Evolutionary conservation across 2,329 filamentous ascomycete genomes (phyloP), one percentile per base, ranked within the genome.

Genomic region (Triangularia verruculosa): DNA sequence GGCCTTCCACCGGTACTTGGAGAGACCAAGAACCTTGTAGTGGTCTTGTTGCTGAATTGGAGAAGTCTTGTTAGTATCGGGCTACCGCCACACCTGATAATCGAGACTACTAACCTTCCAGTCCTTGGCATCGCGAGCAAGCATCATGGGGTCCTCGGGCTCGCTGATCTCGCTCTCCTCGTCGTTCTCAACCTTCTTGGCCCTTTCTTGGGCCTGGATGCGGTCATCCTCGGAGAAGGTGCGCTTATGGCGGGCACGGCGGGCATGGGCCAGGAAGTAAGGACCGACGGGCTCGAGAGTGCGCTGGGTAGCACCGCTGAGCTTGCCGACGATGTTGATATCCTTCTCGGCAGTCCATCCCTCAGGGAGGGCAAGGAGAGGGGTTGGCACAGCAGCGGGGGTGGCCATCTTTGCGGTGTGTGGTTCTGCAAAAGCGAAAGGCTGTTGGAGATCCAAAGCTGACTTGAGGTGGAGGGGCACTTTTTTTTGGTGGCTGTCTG

Each of bases 171-270:
- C 93, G 73, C 90, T 91, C 68, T 89, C 89, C 68, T 89, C 88
- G 64, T 97, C 92, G 61, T 92, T 91, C 79, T 98, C 94, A 61
- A 96, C 88, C 79, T 96, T 97, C 87, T 96, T 97, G 75, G 93
- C 93, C 71, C 89, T 93, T 78, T 96, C 89, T 79, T 96, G 91
- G 57, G 95, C 95, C 82, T 97, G 92, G 75, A 99, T 96, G 70
- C 93, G 91, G 78, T 99, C 95, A 79, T 99, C 95, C 81, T 99
- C 94, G 74, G 92, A 96, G 81, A 99, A 99, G 59, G 95, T 99
- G 74, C 95, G 93, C 83, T 96, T 92, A 81, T 98, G 93, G 69
- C 93, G 90, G 79, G 93, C 92, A 79, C 95, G 91, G 75, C 95
- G 93, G 73, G 95, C 95, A 79, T 98, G 93, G 71, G 95, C 95